These are phyloP conservation scores for Calonectria honghensis DNA, from an alignment of 2,329 filamentous ascomycete genomes.

Conservation along the genomic window DNA sequence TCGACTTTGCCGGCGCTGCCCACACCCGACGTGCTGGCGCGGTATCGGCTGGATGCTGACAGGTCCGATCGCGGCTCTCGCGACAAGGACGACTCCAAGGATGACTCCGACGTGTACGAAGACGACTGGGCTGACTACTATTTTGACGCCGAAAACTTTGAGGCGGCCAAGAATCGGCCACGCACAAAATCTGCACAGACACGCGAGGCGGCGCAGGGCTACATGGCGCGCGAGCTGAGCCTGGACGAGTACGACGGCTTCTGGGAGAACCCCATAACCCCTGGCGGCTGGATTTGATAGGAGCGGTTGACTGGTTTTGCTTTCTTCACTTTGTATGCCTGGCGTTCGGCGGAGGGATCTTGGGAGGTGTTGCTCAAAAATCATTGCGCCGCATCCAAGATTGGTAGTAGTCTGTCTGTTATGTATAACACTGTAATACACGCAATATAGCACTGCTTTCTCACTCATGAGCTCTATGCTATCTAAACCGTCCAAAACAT, in stretches of 20 bases:
- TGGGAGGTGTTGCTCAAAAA: neutral
- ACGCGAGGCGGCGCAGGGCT: slow-evolving; percentile 41
- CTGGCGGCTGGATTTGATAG: slow-evolving; percentile 53
- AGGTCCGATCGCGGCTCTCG: slow-evolving; percentile 15
- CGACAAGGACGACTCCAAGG: neutral
- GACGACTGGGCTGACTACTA: slow-evolving; percentile 59
- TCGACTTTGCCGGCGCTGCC: slow-evolving; percentile 50
- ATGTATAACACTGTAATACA: slow-evolving; percentile 39
- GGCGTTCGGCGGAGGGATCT: neutral
- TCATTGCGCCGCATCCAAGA: slow-evolving; percentile 35
- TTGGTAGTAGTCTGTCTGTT: slow-evolving; percentile 42
- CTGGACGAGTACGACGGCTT: slow-evolving; percentile 48
- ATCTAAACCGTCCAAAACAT: slow-evolving; percentile 40
- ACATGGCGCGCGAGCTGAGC: slow-evolving; percentile 44
- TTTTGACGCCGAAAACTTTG: slow-evolving; percentile 48
- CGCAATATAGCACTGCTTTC: slow-evolving; percentile 43
- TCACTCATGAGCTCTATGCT: slow-evolving; percentile 44
- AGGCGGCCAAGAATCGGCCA: slow-evolving; percentile 30
- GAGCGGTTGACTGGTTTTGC: neutral
- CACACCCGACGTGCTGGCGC: slow-evolving; percentile 50
- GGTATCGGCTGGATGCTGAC: slow-evolving; percentile 45
- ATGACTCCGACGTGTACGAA: slow-evolving; percentile 48
- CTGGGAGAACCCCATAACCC: slow-evolving; percentile 48
- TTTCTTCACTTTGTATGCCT: neutral
- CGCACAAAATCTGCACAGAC: slow-evolving; percentile 28